Conservation (phyloP, 2,329 filamentous ascomycete species). For the Blastomyces percursus region DNA sequence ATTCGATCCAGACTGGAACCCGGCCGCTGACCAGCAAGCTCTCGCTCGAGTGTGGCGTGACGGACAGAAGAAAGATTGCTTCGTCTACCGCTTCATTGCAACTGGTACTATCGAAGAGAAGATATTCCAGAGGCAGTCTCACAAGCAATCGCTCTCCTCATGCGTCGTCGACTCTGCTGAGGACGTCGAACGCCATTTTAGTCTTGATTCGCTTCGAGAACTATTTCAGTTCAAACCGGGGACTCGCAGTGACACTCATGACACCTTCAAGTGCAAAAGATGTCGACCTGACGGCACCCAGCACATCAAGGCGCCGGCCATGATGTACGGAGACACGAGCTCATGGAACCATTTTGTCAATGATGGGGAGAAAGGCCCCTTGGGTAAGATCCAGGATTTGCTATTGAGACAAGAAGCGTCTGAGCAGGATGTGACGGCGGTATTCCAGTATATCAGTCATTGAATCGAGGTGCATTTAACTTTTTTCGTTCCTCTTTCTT, state of each 20-base stretch:
- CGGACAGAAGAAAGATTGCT: slow-evolving; percentile 97
- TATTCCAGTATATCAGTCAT: slow-evolving; percentile 98
- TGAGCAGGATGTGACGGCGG: slow-evolving; percentile 73
- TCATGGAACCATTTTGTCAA: slow-evolving; percentile 99
- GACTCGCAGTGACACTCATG: slow-evolving; percentile 88
- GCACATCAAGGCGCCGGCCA: slow-evolving; percentile 78
- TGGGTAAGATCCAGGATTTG: slow-evolving; percentile 81
- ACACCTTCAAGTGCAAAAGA: slow-evolving; percentile 96
- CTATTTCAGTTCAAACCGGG: slow-evolving; percentile 82
- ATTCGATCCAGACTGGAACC: slow-evolving; percentile 98
- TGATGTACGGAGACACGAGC: slow-evolving; percentile 95
- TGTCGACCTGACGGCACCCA: slow-evolving; percentile 83
- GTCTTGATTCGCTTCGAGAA: slow-evolving; percentile 77
- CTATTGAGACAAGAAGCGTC: slow-evolving; percentile 74
- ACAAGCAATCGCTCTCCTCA: slow-evolving; percentile 93
- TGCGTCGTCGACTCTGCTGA: slow-evolving; percentile 95
- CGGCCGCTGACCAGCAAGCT: slow-evolving; percentile 92
- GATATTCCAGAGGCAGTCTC: slow-evolving; percentile 95
- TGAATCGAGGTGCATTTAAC: slow-evolving; percentile 24
- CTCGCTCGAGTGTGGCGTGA: slow-evolving; percentile 97
- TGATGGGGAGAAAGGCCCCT: slow-evolving; percentile 50
- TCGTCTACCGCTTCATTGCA: slow-evolving; percentile 98
- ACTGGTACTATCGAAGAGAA: slow-evolving; percentile 98
- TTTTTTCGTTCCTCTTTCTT: background rate
- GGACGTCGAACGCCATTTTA: slow-evolving; percentile 95